Percentiles rank a stretch among this genome's conserved stretches.
Conservation (phyloP, 257 asterid species). For the Penstemon barbatus region DNA sequence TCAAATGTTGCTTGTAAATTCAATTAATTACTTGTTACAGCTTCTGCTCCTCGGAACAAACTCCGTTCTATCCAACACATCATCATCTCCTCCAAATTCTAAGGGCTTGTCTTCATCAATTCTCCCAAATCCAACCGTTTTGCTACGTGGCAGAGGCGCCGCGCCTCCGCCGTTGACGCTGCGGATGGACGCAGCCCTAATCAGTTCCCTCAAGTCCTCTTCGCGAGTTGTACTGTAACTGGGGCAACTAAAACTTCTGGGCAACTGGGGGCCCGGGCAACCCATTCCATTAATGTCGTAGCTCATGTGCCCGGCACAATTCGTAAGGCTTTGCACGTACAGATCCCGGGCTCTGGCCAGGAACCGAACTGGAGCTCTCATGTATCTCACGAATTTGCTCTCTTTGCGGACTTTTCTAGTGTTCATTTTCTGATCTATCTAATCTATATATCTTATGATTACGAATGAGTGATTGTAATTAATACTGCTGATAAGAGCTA, state of each 20-base stretch:
- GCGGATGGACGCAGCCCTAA: conserved; percentile 46
- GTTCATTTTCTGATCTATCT: conserved; percentile 21
- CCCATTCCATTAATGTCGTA: conserved; percentile 29
- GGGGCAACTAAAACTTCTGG: conserved; percentile 37
- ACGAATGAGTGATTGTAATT: too few species aligned
- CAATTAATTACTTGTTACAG: conserved; percentile 25
- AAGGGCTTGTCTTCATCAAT: conserved; percentile 64
- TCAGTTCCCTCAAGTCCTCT: conserved; percentile 48
- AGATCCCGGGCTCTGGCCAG: conserved; percentile 50
- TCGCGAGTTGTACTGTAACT: conserved; percentile 29
- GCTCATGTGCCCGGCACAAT: conserved; percentile 43
- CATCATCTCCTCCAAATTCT: conserved; percentile 41
- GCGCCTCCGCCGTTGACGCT: conserved; percentile 8
- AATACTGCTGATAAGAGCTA: too few species aligned
- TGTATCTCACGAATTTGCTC: conserved; percentile 36
- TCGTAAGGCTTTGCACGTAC: conserved; percentile 40
- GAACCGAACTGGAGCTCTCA: conserved; percentile 41
- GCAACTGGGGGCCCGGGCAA: conserved; percentile 31
- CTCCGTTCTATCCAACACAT: conserved; percentile 23
- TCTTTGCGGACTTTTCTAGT: conserved; percentile 8
- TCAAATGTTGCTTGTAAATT: background rate
- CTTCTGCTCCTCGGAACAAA: conserved; percentile 46
- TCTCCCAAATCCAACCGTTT: conserved; percentile 45
- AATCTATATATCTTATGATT: too few species aligned
- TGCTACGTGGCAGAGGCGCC: conserved; percentile 44